Evolutionary conservation across 306 rosid species (phyloP).

Genomic region (Gynostemma pentaphyllum): DNA sequence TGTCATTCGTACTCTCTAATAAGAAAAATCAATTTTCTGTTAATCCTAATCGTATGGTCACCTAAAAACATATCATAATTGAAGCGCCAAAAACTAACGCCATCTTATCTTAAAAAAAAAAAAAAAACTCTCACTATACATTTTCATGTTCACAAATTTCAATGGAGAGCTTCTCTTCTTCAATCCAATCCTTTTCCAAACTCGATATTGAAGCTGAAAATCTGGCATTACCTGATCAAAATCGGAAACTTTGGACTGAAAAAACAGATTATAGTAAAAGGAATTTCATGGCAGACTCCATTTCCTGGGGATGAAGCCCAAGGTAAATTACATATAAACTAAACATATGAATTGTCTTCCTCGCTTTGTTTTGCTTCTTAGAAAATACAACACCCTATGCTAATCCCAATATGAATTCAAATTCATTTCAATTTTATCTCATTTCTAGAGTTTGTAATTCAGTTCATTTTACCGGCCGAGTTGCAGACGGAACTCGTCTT

Average conservation of each 20-base stretch:
- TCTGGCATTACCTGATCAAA: constrained; percentile 7
- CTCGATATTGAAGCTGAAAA: constrained; percentile 12
- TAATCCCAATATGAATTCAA: too few species aligned
- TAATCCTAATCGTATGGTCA: too few species aligned
- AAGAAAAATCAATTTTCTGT: too few species aligned
- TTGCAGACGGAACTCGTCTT: constrained; percentile 2
- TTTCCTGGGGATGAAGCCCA: constrained; percentile 45
- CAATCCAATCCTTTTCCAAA: constrained; percentile 9
- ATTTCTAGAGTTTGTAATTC: not conserved
- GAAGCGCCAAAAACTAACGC: too few species aligned
- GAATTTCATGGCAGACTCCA: constrained; percentile 57
- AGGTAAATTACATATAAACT: constrained; percentile 28
- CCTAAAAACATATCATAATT: too few species aligned
- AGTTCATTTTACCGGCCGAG: constrained; percentile 13
- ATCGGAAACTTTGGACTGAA: constrained; percentile 52
- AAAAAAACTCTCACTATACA: too few species aligned
- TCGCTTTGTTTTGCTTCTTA: too few species aligned
- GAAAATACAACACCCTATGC: too few species aligned
- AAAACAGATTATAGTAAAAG: constrained; percentile 34
- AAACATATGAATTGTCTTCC: not conserved
- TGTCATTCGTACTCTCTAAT: too few species aligned
- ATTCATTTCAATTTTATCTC: not conserved
- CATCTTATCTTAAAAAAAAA: too few species aligned
- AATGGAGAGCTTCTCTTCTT: not conserved
- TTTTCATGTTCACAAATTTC: too few species aligned